A percentile compares a stretch with the other conserved stretches of the same genome.
Conservation (phyloP, 2,329 filamentous ascomycete species). For the Penicillium fuscoglaucum region DNA sequence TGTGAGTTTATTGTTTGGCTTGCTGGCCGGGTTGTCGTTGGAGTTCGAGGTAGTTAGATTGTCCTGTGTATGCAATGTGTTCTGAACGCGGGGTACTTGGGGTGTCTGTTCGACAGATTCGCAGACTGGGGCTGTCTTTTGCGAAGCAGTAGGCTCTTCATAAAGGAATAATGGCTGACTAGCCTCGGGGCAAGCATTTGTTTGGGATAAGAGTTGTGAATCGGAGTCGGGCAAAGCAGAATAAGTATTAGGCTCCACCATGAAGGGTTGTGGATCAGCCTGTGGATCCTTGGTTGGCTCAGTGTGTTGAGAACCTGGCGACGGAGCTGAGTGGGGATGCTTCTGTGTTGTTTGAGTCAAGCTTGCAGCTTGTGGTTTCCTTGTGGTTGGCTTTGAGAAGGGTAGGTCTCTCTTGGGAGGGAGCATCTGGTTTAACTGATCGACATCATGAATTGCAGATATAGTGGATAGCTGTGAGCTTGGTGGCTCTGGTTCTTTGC, state of each 20-base stretch:
- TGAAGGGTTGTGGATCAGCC: not conserved
- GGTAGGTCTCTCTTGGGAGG: constrained; percentile 47
- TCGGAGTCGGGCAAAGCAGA: not conserved
- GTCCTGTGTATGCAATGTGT: not conserved
- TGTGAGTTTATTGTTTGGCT: not conserved
- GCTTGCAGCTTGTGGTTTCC: constrained; percentile 2
- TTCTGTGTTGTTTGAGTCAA: not conserved
- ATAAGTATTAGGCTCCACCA: not conserved
- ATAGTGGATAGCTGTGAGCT: constrained; percentile 27
- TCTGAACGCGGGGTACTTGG: not conserved
- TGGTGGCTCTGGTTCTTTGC: not conserved
- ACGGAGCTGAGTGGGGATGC: not conserved
- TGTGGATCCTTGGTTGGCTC: not conserved
- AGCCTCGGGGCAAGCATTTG: not conserved
- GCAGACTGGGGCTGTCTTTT: not conserved
- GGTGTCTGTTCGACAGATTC: not conserved
- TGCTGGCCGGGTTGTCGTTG: not conserved
- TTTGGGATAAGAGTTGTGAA: not conserved
- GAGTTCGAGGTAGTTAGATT: not conserved
- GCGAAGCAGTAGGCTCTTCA: not conserved
- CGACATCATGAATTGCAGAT: constrained; percentile 29
- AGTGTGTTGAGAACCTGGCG: not conserved
- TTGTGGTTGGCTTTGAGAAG: constrained; percentile 35
- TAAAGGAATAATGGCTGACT: not conserved
- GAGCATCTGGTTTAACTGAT: constrained; percentile 37